Conservation (phyloP, 1,284 basidiomycete genomes). For the Cystobasidiaceae sp. region DNA sequence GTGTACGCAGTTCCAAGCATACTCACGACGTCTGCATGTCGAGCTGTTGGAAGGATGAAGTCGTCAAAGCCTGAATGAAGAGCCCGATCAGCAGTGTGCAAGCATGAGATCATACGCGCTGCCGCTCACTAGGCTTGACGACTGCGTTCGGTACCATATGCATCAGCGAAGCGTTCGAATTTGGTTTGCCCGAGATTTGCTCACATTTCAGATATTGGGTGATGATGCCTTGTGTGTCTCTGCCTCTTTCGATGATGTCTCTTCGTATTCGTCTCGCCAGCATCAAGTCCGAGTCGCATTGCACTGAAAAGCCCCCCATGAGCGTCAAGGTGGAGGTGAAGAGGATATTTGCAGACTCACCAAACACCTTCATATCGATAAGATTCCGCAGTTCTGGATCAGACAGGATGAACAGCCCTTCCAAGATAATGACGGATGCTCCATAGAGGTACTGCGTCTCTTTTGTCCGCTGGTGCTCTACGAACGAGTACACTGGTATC, state of each 20-base stretch:
- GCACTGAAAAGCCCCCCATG: conserved; percentile 43
- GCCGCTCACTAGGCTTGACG: conserved; percentile 20
- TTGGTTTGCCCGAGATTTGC: neutral
- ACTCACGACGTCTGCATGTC: conserved; percentile 78
- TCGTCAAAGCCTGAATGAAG: conserved; percentile 94
- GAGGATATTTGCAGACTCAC: conserved; percentile 11
- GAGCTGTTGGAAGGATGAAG: conserved; percentile 83
- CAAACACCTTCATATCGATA: conserved; percentile 78
- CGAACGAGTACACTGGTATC: conserved; percentile 92
- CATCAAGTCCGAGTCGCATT: conserved; percentile 92
- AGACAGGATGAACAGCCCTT: conserved; percentile 87
- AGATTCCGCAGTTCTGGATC: conserved; percentile 70
- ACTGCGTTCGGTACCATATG: neutral
- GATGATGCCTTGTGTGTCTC: conserved; percentile 77
- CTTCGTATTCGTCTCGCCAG: conserved; percentile 83
- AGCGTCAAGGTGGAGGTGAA: neutral
- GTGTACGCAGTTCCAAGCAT: neutral
- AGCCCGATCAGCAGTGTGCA: conserved; percentile 52
- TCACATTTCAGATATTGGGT: conserved; percentile 60
- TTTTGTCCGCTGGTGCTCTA: conserved; percentile 75
- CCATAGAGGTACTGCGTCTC: conserved; percentile 92
- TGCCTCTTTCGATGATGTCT: conserved; percentile 80
- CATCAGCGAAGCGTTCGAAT: neutral
- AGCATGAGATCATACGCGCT: neutral
- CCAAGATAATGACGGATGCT: conserved; percentile 87